Conservation (phyloP, 805 yeast species). For the Lipomyces chichibuensis region DNA sequence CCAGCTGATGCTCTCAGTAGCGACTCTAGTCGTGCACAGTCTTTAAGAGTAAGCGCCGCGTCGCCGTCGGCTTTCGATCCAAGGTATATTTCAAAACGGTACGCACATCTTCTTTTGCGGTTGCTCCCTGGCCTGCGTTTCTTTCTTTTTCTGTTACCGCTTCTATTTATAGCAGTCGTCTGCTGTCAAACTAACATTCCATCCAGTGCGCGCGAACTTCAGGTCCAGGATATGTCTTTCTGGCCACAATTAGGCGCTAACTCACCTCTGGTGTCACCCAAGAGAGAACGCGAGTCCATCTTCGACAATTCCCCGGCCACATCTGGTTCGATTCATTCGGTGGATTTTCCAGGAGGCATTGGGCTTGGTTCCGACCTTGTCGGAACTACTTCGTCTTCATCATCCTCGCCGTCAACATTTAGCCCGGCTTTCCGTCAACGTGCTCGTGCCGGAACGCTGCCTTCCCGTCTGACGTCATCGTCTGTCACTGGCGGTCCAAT, state of each 20-base stretch:
- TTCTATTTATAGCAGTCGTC: conserved; percentile 1
- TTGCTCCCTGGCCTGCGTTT: background rate
- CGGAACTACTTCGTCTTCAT: conserved; percentile 9
- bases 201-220: conserved; percentile 27
- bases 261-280: conserved; percentile 18
- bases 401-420: conserved; percentile 20
- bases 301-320: conserved; percentile 5
- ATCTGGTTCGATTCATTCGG: background rate
- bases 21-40: background rate
- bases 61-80: conserved; percentile 32
- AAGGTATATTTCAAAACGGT: conserved; percentile 28
- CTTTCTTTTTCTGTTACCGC: background rate
- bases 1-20: background rate
- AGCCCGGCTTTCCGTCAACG: conserved; percentile 51
- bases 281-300: conserved; percentile 18
- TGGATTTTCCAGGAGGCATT: conserved; percentile 5
- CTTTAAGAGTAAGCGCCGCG: conserved; percentile 13
- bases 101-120: background rate
- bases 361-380: conserved; percentile 5
- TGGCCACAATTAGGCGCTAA: conserved; percentile 6
- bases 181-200: background rate
- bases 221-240: conserved; percentile 19
- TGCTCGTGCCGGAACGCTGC: conserved; percentile 78
- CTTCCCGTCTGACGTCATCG: conserved; percentile 55
- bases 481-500: conserved; percentile 14